Base-by-base conservation (phyloP, 108 stramenopile genomes). In the Stephanodiscus minutulus region DNA sequence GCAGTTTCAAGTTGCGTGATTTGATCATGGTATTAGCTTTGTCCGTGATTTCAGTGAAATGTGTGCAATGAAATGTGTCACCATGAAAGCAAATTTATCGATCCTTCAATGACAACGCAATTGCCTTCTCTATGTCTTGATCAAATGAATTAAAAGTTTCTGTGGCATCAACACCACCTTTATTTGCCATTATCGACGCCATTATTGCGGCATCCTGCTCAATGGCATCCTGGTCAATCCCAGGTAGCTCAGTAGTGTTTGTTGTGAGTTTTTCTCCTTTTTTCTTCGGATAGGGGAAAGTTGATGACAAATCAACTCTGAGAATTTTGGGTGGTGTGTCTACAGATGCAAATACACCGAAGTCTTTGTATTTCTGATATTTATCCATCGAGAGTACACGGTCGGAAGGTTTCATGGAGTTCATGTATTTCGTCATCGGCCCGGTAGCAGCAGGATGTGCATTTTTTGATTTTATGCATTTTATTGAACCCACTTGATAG, bases 401-500 rank as follows among this genome's bases (percentile, higher is more conserved):
- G n/a, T 11, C 44, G 5, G 53, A 68, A 11, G 66, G 20, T 44
- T 48, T 57, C 24, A 20, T 24, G 9, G 25, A 21, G 22, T 6
- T 65, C 22, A 61, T 58, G 55, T 55, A 74, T 44, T 74, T 58
- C 22, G 43, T 27, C 54, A 65, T 57, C 29, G 63, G 56, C 28
- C 64, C 56, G 36, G 10, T 47, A 11, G 44, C 10, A 43, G 13
- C 43, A 36, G 65, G 27, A 24, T 39, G 41, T n/a, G 65, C n/a
- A 7, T n/a, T n/a, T n/a, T 49, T 6, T 6, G 35, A 28, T 15
- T 41, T 10, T 3, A 36, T 56, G 46, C 81, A 84, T 24, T 61
- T 73, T 17, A 86, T 82, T 15, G 70, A 66, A 28, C 86, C 86
- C 44, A 87, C 69, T 31, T 90, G 86, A 25, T 70, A 82, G 68